These are phyloP conservation scores for Ocimum tenuiflorum DNA, from an alignment of 257 asterid species.

Conservation along the genomic window DNA sequence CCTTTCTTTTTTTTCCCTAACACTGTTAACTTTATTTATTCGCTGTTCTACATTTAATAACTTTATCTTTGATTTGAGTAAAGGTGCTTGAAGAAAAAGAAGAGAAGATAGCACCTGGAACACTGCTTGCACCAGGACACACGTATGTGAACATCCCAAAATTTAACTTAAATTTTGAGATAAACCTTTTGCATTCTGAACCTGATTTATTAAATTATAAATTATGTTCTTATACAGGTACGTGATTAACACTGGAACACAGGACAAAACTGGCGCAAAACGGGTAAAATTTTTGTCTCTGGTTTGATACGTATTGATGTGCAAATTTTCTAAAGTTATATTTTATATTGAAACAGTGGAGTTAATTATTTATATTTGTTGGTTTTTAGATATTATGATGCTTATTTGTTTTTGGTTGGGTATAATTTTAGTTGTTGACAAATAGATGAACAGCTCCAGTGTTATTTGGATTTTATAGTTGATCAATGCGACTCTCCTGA, in stretches of 20 bases:
- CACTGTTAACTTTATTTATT: neutral
- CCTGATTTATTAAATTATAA: neutral
- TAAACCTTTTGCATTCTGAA: neutral
- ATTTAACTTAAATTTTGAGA: neutral
- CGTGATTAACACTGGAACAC: slow-evolving; percentile 74
- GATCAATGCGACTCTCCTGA: neutral
- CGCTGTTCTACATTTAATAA: neutral
- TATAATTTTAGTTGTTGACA: neutral
- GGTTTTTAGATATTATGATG: neutral
- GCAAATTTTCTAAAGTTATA: neutral
- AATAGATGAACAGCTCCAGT: neutral
- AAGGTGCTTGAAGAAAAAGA: slow-evolving; percentile 94
- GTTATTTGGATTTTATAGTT: neutral
- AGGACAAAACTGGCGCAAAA: slow-evolving; percentile 85
- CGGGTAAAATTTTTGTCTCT: slow-evolving; percentile 44
- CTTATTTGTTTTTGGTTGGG: neutral
- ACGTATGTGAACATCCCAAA: slow-evolving; percentile 41
- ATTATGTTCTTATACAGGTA: slow-evolving; percentile 41
- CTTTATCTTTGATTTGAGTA: slow-evolving; percentile 12
- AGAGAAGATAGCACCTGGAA: slow-evolving; percentile 75
- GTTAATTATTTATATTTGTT: neutral
- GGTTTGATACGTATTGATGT: neutral
- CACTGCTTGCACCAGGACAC: slow-evolving; percentile 76
- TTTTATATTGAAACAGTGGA: neutral
- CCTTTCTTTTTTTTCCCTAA: neutral